Base-by-base conservation (phyloP, 73 alveolate species). In the Paramecium pentaurelia region DNA sequence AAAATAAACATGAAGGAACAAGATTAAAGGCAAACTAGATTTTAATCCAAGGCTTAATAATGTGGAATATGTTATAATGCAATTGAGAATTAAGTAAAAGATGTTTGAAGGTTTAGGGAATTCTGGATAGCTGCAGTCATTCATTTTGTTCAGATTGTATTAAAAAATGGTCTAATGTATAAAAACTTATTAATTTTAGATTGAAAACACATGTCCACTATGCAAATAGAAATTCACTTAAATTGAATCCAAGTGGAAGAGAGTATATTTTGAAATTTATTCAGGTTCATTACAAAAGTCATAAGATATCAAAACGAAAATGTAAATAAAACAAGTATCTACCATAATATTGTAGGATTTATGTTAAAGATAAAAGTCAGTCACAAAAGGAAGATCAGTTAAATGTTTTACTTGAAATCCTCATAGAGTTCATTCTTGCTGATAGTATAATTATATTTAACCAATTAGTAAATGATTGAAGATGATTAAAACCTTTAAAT, bases 171-270 rank as follows among this genome's bases (percentile, higher is more conserved):
- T 64, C 84, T 28, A 64, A 64, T 27, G 84, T 64, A 64, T 64
- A 3, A 12, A 75, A 30, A 30, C 38, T 34, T 30, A 10, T 14
- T 14, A 2, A 30, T 36, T 0, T 75, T 75, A 75, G 88, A 75
- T 75, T 25, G 88, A 75, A 75, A 75, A 75, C 12, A 75, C 70
- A 30, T 75, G 88, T 38, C 88, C 88, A 0, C 88, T 75, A 75
- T 75, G 88, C 37, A 75, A 75, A 75, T 16, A 75, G 47, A 75
- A 75, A 42, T 75, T 75, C 47, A 36, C 68, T 9, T 75, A 36
- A 42, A 75, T 75, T 34, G 68, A 75, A 75, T 42, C 58, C 10
- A 75, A 75, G 47, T 75, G 88, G 88, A 75, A 75, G 10, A 75
- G 88, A 42, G 88, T 75, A 75, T 30, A 75, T 64, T 34, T 64